A percentile compares a stretch with the other conserved stretches of the same genome.
Conservation (phyloP, 306 rosid genomes). For the Pterocarpus santalinus region DNA sequence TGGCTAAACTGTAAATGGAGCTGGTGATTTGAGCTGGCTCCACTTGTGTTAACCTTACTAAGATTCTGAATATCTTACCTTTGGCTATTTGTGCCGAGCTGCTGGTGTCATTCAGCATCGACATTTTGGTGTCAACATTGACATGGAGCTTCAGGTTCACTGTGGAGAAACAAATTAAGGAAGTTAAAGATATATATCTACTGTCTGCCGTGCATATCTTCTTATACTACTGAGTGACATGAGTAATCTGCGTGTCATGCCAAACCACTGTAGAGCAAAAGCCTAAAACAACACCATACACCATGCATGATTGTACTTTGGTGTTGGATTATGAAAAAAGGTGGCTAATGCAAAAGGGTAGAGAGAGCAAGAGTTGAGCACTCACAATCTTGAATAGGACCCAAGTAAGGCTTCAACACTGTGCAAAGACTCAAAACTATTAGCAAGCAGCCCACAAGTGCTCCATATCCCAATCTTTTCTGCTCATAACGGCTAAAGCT, state of each 20-base stretch:
- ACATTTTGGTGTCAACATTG: constrained; percentile 61
- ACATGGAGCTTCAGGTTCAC: constrained; percentile 68
- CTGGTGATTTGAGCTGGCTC: not conserved
- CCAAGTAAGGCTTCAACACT: constrained; percentile 72
- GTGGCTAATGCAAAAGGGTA: constrained; percentile 20
- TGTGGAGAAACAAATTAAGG: constrained; percentile 43
- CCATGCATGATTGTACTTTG: constrained; percentile 33
- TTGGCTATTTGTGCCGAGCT: constrained; percentile 45
- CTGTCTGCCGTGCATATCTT: not conserved
- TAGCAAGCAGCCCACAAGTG: constrained; percentile 67
- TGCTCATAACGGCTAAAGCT: constrained; percentile 88
- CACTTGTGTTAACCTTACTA: not conserved
- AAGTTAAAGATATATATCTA: constrained; percentile 3
- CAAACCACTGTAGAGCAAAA: constrained; percentile 4
- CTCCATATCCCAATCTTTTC: constrained; percentile 81
- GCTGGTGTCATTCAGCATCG: constrained; percentile 57
- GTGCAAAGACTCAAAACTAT: constrained; percentile 69
- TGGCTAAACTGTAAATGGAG: not conserved
- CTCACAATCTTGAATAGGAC: constrained; percentile 74
- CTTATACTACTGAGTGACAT: not conserved
- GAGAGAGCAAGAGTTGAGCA: constrained; percentile 29
- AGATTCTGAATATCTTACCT: constrained; percentile 48
- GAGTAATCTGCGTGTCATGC: constrained; percentile 37
- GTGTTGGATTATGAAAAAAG: constrained; percentile 4
- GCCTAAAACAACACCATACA: constrained; percentile 21